These are phyloP conservation scores for Lathyrus aphaca DNA, from an alignment of 306 rosid genomes.

Conservation along the genomic window DNA sequence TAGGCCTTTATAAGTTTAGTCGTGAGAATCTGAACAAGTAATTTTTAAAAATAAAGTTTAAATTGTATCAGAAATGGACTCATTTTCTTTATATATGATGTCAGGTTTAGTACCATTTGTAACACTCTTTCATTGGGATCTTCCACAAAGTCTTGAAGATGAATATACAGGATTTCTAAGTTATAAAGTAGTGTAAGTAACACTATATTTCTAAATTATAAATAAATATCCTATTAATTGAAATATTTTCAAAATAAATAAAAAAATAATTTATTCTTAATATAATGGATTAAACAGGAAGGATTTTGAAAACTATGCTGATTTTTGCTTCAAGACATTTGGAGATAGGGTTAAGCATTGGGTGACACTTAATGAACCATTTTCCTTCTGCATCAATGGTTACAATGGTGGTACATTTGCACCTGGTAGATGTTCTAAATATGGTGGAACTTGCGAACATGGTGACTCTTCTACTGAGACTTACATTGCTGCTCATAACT, in stretches of 20 bases:
- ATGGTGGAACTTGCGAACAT: constrained; percentile 31
- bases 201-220: background rate
- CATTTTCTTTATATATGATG: background rate
- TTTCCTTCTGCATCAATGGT: constrained; percentile 19
- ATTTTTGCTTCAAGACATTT: constrained; percentile 51
- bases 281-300: constrained; percentile 27
- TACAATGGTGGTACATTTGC: constrained; percentile 52
- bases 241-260: too few species aligned
- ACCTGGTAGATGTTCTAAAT: constrained; percentile 61
- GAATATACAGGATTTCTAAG: constrained; percentile 51
- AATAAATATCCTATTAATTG: background rate
- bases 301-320: constrained; percentile 46
- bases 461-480: constrained; percentile 63
- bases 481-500: constrained; percentile 52
- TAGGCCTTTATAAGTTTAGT: too few species aligned
- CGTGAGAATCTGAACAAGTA: too few species aligned
- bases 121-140: constrained; percentile 59
- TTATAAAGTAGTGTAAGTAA: constrained; percentile 35
- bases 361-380: constrained; percentile 61
- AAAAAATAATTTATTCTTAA: background rate
- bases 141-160: constrained; percentile 60
- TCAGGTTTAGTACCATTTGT: constrained; percentile 51
- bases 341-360: constrained; percentile 64
- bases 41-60: too few species aligned
- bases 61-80: background rate